phyloP scores from a whole-genome alignment of 2,329 filamentous ascomycete genomes.

The Chalaropsis thielavioides region DNA sequence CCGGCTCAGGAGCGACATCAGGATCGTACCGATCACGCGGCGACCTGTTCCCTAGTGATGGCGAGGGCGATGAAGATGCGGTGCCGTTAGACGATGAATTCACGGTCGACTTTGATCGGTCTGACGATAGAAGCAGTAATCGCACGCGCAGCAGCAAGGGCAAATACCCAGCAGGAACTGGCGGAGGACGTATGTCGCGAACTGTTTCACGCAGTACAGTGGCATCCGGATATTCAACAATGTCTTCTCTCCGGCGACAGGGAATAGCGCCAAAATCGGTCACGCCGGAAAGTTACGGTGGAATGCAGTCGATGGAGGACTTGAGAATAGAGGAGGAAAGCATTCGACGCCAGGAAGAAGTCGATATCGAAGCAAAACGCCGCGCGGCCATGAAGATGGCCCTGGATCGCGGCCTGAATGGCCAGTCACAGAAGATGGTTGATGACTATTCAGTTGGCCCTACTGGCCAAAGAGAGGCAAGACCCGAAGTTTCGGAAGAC shows the following conservation, averaged over 20 bases:
- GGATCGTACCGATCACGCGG: constrained; percentile 79
- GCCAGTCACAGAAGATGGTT: neutral
- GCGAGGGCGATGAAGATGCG: constrained; percentile 76
- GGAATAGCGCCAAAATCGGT: neutral
- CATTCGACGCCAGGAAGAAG: constrained; percentile 37
- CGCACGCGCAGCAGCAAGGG: constrained; percentile 48
- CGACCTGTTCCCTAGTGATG: constrained; percentile 80
- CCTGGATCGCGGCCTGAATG: constrained; percentile 33
- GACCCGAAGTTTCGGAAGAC: constrained; percentile 24
- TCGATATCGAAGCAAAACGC: constrained; percentile 38
- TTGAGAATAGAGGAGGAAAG: constrained; percentile 39
- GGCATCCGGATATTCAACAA: constrained; percentile 29
- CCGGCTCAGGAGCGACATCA: constrained; percentile 64
- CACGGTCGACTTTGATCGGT: constrained; percentile 62
- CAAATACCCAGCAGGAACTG: constrained; percentile 32
- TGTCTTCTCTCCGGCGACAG: constrained; percentile 20
- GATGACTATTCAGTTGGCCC: neutral
- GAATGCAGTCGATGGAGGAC: constrained; percentile 33
- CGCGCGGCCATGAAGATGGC: constrained; percentile 39
- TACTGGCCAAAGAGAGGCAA: constrained; percentile 19
- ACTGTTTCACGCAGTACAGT: constrained; percentile 46
- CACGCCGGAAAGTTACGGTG: constrained; percentile 22
- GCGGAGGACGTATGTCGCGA: constrained; percentile 29
- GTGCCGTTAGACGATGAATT: constrained; percentile 90
- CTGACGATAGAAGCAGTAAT: constrained; percentile 59